phyloP scores from a whole-genome alignment of 257 asterid species.

The Gentiana dahurica region DNA sequence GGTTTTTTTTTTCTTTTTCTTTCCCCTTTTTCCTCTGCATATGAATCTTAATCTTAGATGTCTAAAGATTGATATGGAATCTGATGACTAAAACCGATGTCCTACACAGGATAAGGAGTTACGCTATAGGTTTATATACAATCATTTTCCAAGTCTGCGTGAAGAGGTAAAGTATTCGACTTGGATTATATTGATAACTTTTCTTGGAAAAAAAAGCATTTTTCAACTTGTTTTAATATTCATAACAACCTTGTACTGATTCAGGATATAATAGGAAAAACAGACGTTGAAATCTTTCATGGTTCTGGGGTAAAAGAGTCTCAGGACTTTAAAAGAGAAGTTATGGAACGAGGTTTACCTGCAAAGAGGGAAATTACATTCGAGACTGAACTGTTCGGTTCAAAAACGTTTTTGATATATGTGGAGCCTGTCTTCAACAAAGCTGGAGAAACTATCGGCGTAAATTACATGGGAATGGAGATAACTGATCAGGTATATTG shows the following conservation, averaged over 20 bases:
- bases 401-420: slow-evolving; percentile 68
- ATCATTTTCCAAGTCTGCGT: slow-evolving; percentile 81
- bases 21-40: too few relatives aligned
- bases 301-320: slow-evolving; percentile 92
- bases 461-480: slow-evolving; percentile 95
- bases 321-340: slow-evolving; percentile 82
- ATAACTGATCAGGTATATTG: slow-evolving; percentile 68
- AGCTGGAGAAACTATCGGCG: slow-evolving; percentile 75
- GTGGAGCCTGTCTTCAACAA: slow-evolving; percentile 90
- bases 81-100: slow-evolving; percentile 6
- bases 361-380: slow-evolving; percentile 89
- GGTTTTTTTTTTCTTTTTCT: slow-evolving; percentile 20
- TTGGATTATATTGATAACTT: not conserved
- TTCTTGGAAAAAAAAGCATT: not conserved
- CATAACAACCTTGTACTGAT: slow-evolving; percentile 7
- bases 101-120: slow-evolving; percentile 65
- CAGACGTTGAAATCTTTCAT: slow-evolving; percentile 71
- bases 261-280: slow-evolving; percentile 91
- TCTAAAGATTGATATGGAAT: too few relatives aligned
- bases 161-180: slow-evolving; percentile 47
- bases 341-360: slow-evolving; percentile 64
- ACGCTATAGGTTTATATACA: slow-evolving; percentile 86
- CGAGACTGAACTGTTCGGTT: slow-evolving; percentile 73
- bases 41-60: too few relatives aligned
- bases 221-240: not conserved